These are phyloP conservation scores for Triglochin maritima DNA, from an alignment of 106 monocot genomes.

Conservation along the genomic window DNA sequence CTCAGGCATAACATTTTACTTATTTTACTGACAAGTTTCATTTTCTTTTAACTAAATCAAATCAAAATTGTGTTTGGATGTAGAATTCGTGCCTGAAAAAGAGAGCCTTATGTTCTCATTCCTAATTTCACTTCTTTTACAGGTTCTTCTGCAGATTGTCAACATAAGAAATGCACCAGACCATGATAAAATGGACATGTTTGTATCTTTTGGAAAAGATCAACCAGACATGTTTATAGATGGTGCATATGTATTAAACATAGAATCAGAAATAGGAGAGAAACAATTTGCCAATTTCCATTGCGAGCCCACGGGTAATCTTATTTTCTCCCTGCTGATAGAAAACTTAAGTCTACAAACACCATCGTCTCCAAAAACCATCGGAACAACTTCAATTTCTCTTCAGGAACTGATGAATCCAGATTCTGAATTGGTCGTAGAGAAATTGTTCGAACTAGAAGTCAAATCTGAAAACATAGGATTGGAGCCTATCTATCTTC, in stretches of 20 bases:
- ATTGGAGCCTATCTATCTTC: constrained; percentile 36
- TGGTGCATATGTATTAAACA: constrained; percentile 28
- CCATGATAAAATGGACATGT: constrained; percentile 11
- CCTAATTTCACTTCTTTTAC: not conserved
- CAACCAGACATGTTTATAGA: constrained; percentile 49
- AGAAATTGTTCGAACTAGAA: constrained; percentile 71
- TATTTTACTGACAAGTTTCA: no score
- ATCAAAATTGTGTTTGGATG: no score
- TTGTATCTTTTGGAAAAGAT: constrained; percentile 56
- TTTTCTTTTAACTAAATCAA: no score
- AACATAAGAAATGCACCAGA: not conserved
- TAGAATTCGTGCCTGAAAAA: no score
- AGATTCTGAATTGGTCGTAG: constrained; percentile 40
- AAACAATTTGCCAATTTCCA: constrained; percentile 43
- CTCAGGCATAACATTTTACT: no score
- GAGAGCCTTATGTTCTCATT: no score
- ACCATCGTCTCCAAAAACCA: constrained; percentile 25
- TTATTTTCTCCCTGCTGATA: constrained; percentile 40
- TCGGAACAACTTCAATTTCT: constrained; percentile 56
- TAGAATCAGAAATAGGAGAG: constrained; percentile 32
- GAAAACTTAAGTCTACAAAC: constrained; percentile 5
- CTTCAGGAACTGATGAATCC: constrained; percentile 41
- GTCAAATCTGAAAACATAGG: constrained; percentile 15
- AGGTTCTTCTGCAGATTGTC: not conserved
- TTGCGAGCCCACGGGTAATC: constrained; percentile 77